Evolutionary conservation across 352 stramenopile genomes (phyloP).

Genomic region (Globisporangium iwayamae): DNA sequence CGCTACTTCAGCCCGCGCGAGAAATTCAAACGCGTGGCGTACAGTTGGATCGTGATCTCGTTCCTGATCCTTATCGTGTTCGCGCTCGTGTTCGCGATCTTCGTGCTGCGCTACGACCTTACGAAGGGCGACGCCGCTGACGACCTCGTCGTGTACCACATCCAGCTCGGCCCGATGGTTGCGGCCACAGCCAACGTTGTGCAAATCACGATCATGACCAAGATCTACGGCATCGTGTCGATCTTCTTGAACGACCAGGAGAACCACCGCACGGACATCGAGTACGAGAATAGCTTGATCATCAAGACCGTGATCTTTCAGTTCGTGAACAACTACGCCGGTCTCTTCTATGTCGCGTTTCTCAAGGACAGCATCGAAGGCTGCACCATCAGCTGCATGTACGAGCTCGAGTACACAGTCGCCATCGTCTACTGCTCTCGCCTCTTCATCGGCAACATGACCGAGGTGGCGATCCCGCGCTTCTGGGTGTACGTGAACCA

Average conservation of each 20-base stretch:
- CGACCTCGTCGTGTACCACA: conserved; percentile 55
- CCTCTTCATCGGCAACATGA: conserved; percentile 79
- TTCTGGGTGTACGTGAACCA: conserved; percentile 73
- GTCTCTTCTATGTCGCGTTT: conserved; percentile 93
- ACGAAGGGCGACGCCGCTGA: conserved; percentile 57
- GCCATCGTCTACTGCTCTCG: conserved; percentile 90
- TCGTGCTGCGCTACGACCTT: conserved; percentile 73
- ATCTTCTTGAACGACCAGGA: conserved; percentile 90
- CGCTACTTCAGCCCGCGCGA: conserved; percentile 64
- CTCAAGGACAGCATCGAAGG: conserved; percentile 82
- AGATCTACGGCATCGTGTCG: conserved; percentile 88
- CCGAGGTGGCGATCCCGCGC: conserved; percentile 67
- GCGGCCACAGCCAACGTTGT: conserved; percentile 68
- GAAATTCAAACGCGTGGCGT: conserved; percentile 66
- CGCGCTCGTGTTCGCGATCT: conserved; percentile 68
- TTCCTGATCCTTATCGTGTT: conserved; percentile 78
- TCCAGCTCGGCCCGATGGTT: conserved; percentile 69
- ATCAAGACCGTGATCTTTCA: conserved; percentile 95
- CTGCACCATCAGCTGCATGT: conserved; percentile 77
- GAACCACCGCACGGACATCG: conserved; percentile 89
- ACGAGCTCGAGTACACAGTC: conserved; percentile 88
- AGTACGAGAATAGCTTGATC: conserved; percentile 91
- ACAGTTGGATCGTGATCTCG: conserved; percentile 76
- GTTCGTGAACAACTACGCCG: conserved; percentile 95
- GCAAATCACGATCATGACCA: conserved; percentile 90